These are phyloP conservation scores for Arthrobotrys musiformis DNA, from an alignment of 2,329 filamentous ascomycete species.

Conservation along the genomic window DNA sequence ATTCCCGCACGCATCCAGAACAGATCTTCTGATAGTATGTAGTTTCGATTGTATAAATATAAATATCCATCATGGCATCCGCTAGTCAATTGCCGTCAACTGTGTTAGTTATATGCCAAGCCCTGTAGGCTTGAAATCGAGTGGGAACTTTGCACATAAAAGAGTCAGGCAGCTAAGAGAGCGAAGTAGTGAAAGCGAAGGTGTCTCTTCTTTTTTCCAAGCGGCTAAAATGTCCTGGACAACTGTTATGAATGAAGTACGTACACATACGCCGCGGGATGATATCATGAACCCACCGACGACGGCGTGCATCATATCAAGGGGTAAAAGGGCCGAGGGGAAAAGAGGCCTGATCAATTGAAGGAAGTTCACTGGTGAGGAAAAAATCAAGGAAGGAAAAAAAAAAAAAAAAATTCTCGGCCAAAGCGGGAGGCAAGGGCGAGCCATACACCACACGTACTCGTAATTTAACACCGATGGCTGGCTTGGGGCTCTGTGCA, in stretches of 20 bases:
- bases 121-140: not conserved
- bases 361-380: not conserved
- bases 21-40: too few relatives aligned
- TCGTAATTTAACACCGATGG: constrained; percentile 52
- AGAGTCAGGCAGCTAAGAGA: not conserved
- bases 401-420: not conserved
- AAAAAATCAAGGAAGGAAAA: too few relatives aligned
- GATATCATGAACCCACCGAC: not conserved
- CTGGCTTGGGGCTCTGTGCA: constrained; percentile 33
- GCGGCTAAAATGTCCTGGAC: constrained; percentile 8
- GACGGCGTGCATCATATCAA: not conserved
- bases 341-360: not conserved
- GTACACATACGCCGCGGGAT: too few relatives aligned
- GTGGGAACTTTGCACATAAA: not conserved
- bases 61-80: too few relatives aligned
- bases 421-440: constrained; percentile 44
- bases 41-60: too few relatives aligned
- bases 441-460: too few relatives aligned
- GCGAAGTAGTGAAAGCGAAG: constrained; percentile 9
- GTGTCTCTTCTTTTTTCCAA: not conserved
- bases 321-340: not conserved
- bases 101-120: constrained; percentile 12
- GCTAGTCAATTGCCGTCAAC: not conserved
- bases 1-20: too few relatives aligned
- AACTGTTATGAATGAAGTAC: too few relatives aligned